Evolutionary conservation across 805 yeast genomes (phyloP), one percentile per base, ranked within the genome.

Genomic region (Candida sphagnicola): DNA sequence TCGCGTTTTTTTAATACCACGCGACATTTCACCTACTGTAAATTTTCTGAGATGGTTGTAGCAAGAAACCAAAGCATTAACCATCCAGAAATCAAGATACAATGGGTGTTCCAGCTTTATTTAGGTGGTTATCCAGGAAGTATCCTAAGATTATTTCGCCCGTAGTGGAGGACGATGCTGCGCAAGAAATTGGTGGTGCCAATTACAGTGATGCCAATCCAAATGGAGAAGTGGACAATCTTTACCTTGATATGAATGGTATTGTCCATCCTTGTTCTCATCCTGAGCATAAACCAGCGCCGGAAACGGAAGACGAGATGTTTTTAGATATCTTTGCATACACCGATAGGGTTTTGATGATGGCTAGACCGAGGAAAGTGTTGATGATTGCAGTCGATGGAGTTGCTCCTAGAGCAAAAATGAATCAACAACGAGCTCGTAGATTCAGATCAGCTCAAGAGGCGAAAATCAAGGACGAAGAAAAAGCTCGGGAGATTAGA

Each of bases 221-320:
- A 3, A 93, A 93, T 62, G 99, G 98, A 18, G 99, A 93, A 64
- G 66, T 89, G 34, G 98, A 93, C 58, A 93, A 93, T 57, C 62
- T 93, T 36, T 93, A 93, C 57, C 70, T 93, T 46, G 99, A 93
- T 65, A 93, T 93, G 99, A 93, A 93, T 58, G 99, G 98, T 69
- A 93, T 93, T 55, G 99, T 93, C 4, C 99, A 93, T 68, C 99
- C 99, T 1, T 93, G 98, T 70, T 84, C 97, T 2, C 99, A 93
- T 61, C 99, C 99, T 1, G 99, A 91, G 55, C 85, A 91, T 49
- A 83, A 83, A 49, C 96, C 96, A 0, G 83, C 99, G 0, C 99
- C 99, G 10, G 95, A 82, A 50, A 89, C 91, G 0, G 99, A 93
- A 54, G 96, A 89, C 44, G 97, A 93, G 55, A 93, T 93, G 99